Evolutionary conservation across 208 protist genomes (phyloP), one percentile per base, ranked within the genome.

Genomic region (Leishmania tropica): DNA sequence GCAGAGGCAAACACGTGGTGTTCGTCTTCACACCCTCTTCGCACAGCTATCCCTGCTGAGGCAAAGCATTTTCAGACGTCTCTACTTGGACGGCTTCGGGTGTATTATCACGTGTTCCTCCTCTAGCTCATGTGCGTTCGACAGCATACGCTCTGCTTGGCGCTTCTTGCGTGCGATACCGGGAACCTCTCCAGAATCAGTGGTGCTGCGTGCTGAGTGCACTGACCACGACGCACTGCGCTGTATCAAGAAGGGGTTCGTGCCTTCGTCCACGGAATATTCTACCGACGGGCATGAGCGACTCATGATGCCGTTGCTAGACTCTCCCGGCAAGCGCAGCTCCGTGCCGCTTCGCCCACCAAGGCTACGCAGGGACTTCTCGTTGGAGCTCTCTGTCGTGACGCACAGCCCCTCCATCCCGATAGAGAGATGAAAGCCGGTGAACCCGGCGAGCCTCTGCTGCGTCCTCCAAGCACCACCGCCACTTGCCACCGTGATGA

Each of bases 211-310:
- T 5, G 53, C 77, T 1, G 80, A 83, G 54, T 83, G 75, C 51
- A 53, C 80, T 0, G 80, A 83, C 75, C 80, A 83, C 7, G 80
- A 83, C 13, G 67, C 73, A 75, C 80, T 83, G 15, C 80, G 73
- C 40, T 54, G 67, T n/a, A 67, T 68, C 53, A 75, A 21, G 65
- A 76, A 79, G 24, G 48, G 54, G 40, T 79, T 79, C 3, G 74
- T 76, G 40, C 60, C 75, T 1, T 83, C 80, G 45, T 83, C 75
- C 17, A 58, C 7, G 0, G 75, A 83, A 40, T 79, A 54, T 1
- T 83, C 80, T 45, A 83, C 17, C 19, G 80, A 83, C 6, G 80
- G 80, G 31, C 75, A 83, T 1, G 80, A 83, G 4, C 75, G 80
- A 10, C 72, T 76, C 72, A 60, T 60, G 48, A 76, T 53, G 31